Evolutionary conservation across 176 grass and related monocot genomes (phyloP), one percentile per base, ranked within the genome.

Genomic region (Pontederia paniculata): DNA sequence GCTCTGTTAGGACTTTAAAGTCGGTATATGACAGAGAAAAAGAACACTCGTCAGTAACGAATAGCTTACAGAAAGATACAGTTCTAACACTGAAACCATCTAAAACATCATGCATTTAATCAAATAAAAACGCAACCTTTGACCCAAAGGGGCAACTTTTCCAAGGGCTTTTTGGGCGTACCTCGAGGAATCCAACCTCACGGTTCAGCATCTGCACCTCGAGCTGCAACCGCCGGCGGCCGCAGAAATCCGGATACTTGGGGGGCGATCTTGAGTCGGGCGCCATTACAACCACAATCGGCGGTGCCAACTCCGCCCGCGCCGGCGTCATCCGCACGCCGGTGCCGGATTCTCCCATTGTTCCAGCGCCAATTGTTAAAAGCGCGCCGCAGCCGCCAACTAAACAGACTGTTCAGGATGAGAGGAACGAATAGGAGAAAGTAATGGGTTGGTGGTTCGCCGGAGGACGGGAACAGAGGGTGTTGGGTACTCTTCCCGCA

Each of bases 151-250:
- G 9, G 50, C 6, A 52, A 18, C 19, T 19, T 42, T 12, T 42
- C 1, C 5, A 42, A 41, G 8, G 28, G 28, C 28, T 37, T 37
- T 37, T 9, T 1, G 12, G 15, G 12, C 16, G 4, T 41, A 97
- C 93, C 93, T 98, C 58, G 48, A 98, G 77, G 71, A 91, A 98
- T 7, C 75, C 76, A 70, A 98, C 12, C 80, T 98, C 93, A 6
- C 93, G 86, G 76, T 88, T 79, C 50, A 98, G 77, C 68, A 98
- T 91, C 65, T 91, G 93, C 56, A 98, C 83, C 65, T 98, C 86
- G 2, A 98, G 83, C 69, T 91, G 93, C 70, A 98, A 54, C 47
- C 85, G 75, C 41, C 90, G 69, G 5, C 90, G 85, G 28, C 85
- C 90, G 79, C 90, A 89, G 64, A 86, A 66, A 74, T 95, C 90